A percentile compares a stretch with the other conserved stretches of the same genome.
These are phyloP conservation scores for Bipolaris cookei DNA, from an alignment of 2,329 filamentous ascomycete species.

Conservation along the genomic window DNA sequence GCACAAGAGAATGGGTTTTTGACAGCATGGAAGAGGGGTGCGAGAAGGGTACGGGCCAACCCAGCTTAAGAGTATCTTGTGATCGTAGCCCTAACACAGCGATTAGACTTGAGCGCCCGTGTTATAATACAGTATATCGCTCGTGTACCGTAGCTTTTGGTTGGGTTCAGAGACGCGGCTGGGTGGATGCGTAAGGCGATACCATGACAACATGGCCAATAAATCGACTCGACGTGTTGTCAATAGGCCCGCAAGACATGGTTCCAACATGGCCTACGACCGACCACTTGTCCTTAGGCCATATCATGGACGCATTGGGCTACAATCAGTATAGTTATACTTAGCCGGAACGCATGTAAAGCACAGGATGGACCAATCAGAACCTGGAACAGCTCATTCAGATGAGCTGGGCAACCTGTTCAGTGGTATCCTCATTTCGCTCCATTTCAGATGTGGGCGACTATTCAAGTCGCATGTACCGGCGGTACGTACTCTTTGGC, in stretches of 20 bases:
- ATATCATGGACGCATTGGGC: constrained; percentile 39
- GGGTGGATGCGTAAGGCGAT: constrained; percentile 25
- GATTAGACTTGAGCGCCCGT: constrained; percentile 45
- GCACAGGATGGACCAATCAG: constrained; percentile 41
- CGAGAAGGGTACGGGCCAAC: constrained; percentile 28
- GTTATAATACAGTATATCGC: constrained; percentile 30
- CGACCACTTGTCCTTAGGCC: constrained; percentile 24
- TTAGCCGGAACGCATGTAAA: constrained; percentile 43
- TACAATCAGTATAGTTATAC: constrained; percentile 39
- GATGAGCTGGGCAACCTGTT: constrained; percentile 25
- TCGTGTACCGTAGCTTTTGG: constrained; percentile 40
- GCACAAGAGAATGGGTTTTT: background rate
- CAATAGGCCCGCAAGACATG: constrained; percentile 25
- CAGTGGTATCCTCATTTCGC: constrained; percentile 30
- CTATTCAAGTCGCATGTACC: constrained; percentile 25
- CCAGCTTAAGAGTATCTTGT: constrained; percentile 34
- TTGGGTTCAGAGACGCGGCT: constrained; percentile 28
- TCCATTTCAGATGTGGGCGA: constrained; percentile 26
- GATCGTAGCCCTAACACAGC: constrained; percentile 26
- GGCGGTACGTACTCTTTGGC: constrained; percentile 24
- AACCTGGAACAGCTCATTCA: constrained; percentile 28
- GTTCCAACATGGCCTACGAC: constrained; percentile 29
- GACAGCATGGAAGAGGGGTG: constrained; percentile 18
- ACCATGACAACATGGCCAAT: constrained; percentile 35
- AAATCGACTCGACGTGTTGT: constrained; percentile 29